Conservation (phyloP, 2,329 filamentous ascomycete species). For the Colletotrichum plurivorum region DNA sequence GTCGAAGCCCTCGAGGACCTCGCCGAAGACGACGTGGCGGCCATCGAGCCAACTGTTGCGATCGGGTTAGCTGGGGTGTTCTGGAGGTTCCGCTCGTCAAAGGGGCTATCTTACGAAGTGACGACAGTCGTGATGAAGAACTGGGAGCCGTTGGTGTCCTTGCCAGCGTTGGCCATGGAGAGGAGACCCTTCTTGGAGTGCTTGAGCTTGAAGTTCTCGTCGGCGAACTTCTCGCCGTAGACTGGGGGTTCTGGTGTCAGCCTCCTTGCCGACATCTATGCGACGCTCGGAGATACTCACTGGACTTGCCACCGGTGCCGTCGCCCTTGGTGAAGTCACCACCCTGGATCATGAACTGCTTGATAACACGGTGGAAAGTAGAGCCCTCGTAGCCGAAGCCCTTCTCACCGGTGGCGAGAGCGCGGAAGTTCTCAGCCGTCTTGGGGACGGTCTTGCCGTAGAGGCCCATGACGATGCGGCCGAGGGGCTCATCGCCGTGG, state of each 20-base stretch:
- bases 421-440: constrained; percentile 81
- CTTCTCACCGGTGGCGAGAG: constrained; percentile 87
- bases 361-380: constrained; percentile 91
- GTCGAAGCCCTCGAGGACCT: constrained; percentile 89
- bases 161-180: constrained; percentile 88
- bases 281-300: constrained; percentile 59
- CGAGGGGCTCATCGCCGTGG: constrained; percentile 81
- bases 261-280: background rate
- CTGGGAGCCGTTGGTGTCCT: constrained; percentile 89
- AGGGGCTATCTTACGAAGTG: constrained; percentile 72
- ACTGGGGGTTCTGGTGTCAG: constrained; percentile 59
- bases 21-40: constrained; percentile 88
- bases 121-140: constrained; percentile 92
- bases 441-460: constrained; percentile 91
- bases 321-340: constrained; percentile 90
- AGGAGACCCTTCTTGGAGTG: constrained; percentile 88
- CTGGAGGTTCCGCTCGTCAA: background rate
- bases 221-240: constrained; percentile 86
- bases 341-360: constrained; percentile 92
- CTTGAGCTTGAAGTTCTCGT: constrained; percentile 97
- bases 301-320: constrained; percentile 88
- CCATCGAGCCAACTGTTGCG: constrained; percentile 81
- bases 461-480: constrained; percentile 84
- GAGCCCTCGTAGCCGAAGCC: constrained; percentile 87
- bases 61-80: constrained; percentile 22